These are phyloP conservation scores for Termitomyces eurrhizus DNA, from an alignment of 768 basidiomycete species.

Conservation along the genomic window DNA sequence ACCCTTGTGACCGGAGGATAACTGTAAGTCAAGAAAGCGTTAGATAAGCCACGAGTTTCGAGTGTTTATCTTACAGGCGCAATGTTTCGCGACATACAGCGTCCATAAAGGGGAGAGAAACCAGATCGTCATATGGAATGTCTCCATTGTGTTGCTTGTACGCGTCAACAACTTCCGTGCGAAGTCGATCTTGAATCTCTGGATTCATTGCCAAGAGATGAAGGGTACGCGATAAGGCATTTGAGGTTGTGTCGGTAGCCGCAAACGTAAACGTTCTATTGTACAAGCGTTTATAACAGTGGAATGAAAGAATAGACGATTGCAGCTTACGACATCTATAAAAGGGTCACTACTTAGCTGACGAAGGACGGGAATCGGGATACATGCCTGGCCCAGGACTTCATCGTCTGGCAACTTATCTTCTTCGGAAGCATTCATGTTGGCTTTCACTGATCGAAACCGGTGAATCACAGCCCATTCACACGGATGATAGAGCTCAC, in stretches of 20 bases:
- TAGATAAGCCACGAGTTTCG: not conserved
- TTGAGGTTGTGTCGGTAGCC: conserved; percentile 31
- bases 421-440: conserved; percentile 9
- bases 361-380: not conserved
- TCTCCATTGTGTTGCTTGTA: conserved; percentile 10
- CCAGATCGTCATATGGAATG: conserved; percentile 19
- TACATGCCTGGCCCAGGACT: conserved; percentile 23
- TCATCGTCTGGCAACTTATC: conserved; percentile 22
- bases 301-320: no score
- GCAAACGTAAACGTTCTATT: conserved; percentile 26
- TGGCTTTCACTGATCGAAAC: conserved; percentile 10
- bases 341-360: not conserved
- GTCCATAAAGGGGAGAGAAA: conserved; percentile 20
- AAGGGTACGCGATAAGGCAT: conserved; percentile 25
- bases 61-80: conserved; percentile 20
- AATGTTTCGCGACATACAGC: conserved; percentile 19
- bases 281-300: not conserved
- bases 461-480: not conserved
- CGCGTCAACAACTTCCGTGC: conserved; percentile 33
- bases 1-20: conserved; percentile 19
- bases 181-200: conserved; percentile 23
- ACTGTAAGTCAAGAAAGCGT: not conserved
- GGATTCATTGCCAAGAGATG: conserved; percentile 20
- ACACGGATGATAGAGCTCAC: conserved; percentile 1
- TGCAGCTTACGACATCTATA: conserved; percentile 15